Conservation (phyloP, 306 rosid genomes). For the Quercus berberidifolia region DNA sequence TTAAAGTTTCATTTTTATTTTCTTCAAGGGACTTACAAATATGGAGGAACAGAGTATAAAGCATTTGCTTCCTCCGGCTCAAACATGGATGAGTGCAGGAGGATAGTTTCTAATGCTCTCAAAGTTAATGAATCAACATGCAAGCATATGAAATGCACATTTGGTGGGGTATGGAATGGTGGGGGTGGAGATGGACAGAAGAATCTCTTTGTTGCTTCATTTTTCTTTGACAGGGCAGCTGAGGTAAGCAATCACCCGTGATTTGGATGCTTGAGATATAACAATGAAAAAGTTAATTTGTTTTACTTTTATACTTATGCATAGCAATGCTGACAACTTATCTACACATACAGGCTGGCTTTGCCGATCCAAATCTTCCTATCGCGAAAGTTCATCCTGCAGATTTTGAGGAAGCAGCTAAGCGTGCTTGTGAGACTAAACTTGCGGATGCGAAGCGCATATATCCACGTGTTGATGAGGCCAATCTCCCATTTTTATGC, state of each 20-base stretch:
- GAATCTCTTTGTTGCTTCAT: slow-evolving; percentile 90
- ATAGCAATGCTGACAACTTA: slow-evolving; percentile 26
- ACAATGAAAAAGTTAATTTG: neutral
- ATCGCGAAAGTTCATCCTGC: slow-evolving; percentile 59
- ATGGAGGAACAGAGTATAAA: slow-evolving; percentile 67
- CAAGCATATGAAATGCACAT: slow-evolving; percentile 91
- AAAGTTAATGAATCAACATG: slow-evolving; percentile 70
- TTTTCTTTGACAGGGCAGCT: slow-evolving; percentile 99
- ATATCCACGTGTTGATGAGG: slow-evolving; percentile 51
- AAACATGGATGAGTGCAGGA: slow-evolving; percentile 71
- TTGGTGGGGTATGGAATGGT: slow-evolving; percentile 96
- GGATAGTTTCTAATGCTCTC: slow-evolving; percentile 63
- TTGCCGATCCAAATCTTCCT: slow-evolving; percentile 66
- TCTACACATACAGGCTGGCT: slow-evolving; percentile 66
- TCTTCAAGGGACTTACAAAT: slow-evolving; percentile 56
- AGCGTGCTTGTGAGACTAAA: slow-evolving; percentile 83
- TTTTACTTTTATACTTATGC: slow-evolving; percentile 9
- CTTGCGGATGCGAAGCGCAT: slow-evolving; percentile 55
- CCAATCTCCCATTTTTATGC: slow-evolving; percentile 89
- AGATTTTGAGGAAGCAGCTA: slow-evolving; percentile 82
- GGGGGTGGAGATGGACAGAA: slow-evolving; percentile 98
- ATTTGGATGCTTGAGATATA: neutral
- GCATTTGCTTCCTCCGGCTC: slow-evolving; percentile 74
- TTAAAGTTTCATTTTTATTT: neutral
- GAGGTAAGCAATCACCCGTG: slow-evolving; percentile 50